Base-by-base conservation (phyloP, 192 early-diverging fungal genomes). In the Backusella circina region DNA sequence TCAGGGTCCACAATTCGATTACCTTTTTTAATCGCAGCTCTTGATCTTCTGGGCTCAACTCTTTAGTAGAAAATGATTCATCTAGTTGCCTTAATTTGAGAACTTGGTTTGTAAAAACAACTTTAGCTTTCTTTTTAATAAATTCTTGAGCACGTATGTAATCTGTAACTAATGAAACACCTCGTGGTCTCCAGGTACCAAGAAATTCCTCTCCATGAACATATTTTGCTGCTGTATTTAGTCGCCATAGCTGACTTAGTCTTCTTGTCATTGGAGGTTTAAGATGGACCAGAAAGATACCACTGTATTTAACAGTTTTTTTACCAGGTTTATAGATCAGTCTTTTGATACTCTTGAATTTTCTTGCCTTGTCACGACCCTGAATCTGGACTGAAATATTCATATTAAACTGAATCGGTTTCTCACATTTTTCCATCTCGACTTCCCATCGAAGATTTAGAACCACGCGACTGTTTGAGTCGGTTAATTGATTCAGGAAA, bases 191-290 rank as follows among this genome's bases (percentile, higher is more conserved):
- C 92, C 92, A 93, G 6, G 61, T 66, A 2, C 81, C 84, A 65
- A 94, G 78, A 30, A 87, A 85, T 65, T 94, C 93, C 71, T 92
- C 88, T 38, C 92, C 93, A 10, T 92, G 89, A 21, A 94, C 90
- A 75, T 92, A 92, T 77, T 92, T 88, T 26, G 84, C 83, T 15
- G 87, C 89, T 3, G 91, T 91, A 76, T 91, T 91, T 30, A 91
- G 80, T 6, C 90, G 81, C 93, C 93, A 94, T 16, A 94, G 73
- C 9, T 89, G 87, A 5, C 81, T 80, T 13, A 84, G 72, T 21
- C 86, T 84, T 35, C 83, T 80, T 12, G 84, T 82, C 73, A 86
- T 80, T 23, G 86, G 84, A 7, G 91, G 89, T 26, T 82, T 86
- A 3, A 94, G 84, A 8, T 83, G 87, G 4, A 94, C 79, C 2